Evolutionary conservation across 306 rosid species (phyloP).

Genomic region (Pterocarpus santalinus): DNA sequence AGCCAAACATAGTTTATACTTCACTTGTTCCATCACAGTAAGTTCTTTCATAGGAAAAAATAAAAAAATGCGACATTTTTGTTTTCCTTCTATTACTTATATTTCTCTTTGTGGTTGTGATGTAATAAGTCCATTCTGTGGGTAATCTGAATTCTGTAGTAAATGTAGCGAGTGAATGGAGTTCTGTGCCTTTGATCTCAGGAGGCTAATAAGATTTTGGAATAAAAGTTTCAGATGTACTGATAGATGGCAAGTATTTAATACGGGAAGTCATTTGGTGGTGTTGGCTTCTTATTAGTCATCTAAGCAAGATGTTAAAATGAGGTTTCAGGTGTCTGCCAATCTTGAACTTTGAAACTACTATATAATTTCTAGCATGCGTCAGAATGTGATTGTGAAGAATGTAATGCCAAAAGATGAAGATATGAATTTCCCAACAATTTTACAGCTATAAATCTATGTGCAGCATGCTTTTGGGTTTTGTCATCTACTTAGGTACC

Average conservation of each 20-base stretch:
- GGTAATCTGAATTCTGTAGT: slow-evolving; percentile 27
- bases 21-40: slow-evolving; percentile 95
- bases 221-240: background rate
- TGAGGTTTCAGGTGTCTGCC: slow-evolving; percentile 8
- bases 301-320: slow-evolving; percentile 23
- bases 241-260: slow-evolving; percentile 33
- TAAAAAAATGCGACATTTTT: slow-evolving; percentile 23
- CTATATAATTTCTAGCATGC: slow-evolving; percentile 5
- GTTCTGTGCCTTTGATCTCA: background rate
- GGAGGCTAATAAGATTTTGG: slow-evolving; percentile 18
- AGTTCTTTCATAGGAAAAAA: slow-evolving; percentile 44
- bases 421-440: background rate
- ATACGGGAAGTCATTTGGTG: background rate
- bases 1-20: slow-evolving; percentile 84
- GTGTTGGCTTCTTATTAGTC: slow-evolving; percentile 14
- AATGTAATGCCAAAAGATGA: slow-evolving; percentile 18
- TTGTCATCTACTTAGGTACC: slow-evolving; percentile 16
- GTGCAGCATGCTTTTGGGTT: background rate
- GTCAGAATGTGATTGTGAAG: slow-evolving; percentile 31
- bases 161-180: background rate
- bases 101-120: background rate
- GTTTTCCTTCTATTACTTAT: background rate
- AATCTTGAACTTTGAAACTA: slow-evolving; percentile 26
- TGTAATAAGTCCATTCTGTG: slow-evolving; percentile 4
- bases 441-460: background rate